A percentile compares a stretch with the other conserved stretches of the same genome.
phyloP scores from a whole-genome alignment of 345 rosid genomes.

The Cardamine resedifolia region DNA sequence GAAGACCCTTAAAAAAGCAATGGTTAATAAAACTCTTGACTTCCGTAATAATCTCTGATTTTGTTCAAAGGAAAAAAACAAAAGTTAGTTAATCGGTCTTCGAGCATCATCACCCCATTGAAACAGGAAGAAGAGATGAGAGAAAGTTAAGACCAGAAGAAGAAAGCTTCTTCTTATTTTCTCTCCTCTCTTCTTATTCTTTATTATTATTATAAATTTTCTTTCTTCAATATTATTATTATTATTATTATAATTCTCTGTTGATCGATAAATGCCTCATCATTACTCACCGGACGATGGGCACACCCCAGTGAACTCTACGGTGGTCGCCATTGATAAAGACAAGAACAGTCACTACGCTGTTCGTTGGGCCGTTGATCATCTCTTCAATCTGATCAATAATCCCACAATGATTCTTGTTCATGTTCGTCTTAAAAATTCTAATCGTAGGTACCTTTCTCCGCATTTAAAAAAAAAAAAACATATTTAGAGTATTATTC shows the following conservation, averaged over 20 bases:
- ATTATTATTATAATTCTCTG: neutral
- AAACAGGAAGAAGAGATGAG: conserved; percentile 34
- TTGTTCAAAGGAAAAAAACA: neutral
- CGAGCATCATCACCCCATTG: neutral
- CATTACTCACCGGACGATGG: conserved; percentile 33
- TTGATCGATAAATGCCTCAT: conserved; percentile 40
- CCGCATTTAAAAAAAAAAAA: no score
- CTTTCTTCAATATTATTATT: neutral
- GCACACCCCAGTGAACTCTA: conserved; percentile 42
- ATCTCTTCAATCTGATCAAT: conserved; percentile 42
- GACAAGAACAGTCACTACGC: conserved; percentile 82
- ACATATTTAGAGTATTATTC: no score
- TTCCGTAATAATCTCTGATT: conserved; percentile 26
- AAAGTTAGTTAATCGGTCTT: conserved; percentile 6
- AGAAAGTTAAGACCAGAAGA: conserved; percentile 17
- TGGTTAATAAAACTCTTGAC: conserved; percentile 24
- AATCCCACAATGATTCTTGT: conserved; percentile 48
- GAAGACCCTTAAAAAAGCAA: conserved; percentile 24
- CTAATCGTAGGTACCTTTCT: conserved; percentile 69
- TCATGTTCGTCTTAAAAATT: conserved; percentile 57
- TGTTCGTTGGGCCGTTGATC: conserved; percentile 87
- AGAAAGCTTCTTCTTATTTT: neutral
- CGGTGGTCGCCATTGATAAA: conserved; percentile 74
- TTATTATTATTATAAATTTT: neutral
- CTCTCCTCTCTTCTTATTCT: conserved; percentile 37